Percentiles rank a stretch among this genome's conserved stretches.
These are phyloP conservation scores for Vitis amurensis DNA, from an alignment of 164 flowering plant genomes.

Conservation along the genomic window DNA sequence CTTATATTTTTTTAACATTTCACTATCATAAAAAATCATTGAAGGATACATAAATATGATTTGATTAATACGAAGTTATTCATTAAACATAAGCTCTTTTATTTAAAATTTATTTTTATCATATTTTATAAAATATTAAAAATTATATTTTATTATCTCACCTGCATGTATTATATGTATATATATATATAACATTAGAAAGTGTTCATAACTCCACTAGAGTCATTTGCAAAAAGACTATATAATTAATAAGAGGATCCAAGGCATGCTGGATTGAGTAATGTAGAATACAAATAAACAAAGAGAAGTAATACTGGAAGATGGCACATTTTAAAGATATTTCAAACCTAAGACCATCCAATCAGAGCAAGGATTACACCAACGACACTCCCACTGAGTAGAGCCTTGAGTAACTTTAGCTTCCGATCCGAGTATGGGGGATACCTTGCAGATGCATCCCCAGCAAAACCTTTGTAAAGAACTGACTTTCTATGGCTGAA, in stretches of 20 bases:
- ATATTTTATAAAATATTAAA: too few relatives aligned
- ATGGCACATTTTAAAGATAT: background rate
- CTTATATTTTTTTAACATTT: too few relatives aligned
- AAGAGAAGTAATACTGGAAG: background rate
- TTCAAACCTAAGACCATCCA: slow-evolving; percentile 28
- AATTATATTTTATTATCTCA: too few relatives aligned
- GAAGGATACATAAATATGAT: too few relatives aligned
- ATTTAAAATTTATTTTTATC: too few relatives aligned
- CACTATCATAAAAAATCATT: too few relatives aligned
- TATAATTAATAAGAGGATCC: background rate
- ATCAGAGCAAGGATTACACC: slow-evolving; percentile 49
- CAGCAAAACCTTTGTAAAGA: slow-evolving; percentile 56
- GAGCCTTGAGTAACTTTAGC: slow-evolving; percentile 56
- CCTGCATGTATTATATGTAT: too few relatives aligned
- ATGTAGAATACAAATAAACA: background rate
- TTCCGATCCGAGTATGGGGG: slow-evolving; percentile 75
- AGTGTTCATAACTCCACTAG: too few relatives aligned
- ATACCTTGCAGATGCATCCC: slow-evolving; percentile 70
- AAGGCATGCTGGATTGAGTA: background rate
- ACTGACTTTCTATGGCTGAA: slow-evolving; percentile 91
- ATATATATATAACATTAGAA: too few relatives aligned
- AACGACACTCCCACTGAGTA: slow-evolving; percentile 46
- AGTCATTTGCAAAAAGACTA: background rate
- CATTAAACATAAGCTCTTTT: too few relatives aligned
- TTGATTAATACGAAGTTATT: too few relatives aligned